Evolutionary conservation across 257 asterid species (phyloP).

Genomic region (Jasminum sambac): DNA sequence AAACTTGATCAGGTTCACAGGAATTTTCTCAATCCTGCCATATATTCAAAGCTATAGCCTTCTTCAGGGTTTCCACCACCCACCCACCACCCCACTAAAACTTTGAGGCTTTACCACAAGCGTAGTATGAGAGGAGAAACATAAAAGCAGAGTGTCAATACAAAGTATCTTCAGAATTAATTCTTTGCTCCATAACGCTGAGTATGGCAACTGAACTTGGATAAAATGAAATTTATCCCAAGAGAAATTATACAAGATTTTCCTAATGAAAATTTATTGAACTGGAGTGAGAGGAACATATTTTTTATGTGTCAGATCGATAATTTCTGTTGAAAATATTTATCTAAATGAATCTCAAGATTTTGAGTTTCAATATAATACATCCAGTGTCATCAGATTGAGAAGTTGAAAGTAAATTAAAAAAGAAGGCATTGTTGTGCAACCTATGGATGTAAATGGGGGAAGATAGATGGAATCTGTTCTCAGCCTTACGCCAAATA

Average conservation of each 20-base stretch:
- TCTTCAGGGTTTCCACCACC: neutral
- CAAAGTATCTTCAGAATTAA: neutral
- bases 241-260: neutral
- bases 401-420: neutral
- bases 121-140: neutral
- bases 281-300: neutral
- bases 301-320: neutral
- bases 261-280: conserved; percentile 5
- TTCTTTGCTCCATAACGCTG: neutral
- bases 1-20: neutral
- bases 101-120: neutral
- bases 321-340: neutral
- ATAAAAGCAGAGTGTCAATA: conserved; percentile 4
- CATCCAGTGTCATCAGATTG: neutral
- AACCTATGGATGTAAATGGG: neutral
- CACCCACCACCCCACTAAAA: neutral
- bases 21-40: neutral
- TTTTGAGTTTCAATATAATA: neutral
- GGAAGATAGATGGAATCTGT: neutral
- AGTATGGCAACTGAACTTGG: neutral
- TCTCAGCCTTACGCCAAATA: no score
- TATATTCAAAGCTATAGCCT: neutral
- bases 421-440: neutral
- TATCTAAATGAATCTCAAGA: neutral
- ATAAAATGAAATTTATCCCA: neutral